A percentile compares a stretch with the other conserved stretches of the same genome.
These are phyloP conservation scores for Jimgerdemannia flammicorona DNA, from an alignment of 192 early-diverging fungal genomes.

Conservation along the genomic window DNA sequence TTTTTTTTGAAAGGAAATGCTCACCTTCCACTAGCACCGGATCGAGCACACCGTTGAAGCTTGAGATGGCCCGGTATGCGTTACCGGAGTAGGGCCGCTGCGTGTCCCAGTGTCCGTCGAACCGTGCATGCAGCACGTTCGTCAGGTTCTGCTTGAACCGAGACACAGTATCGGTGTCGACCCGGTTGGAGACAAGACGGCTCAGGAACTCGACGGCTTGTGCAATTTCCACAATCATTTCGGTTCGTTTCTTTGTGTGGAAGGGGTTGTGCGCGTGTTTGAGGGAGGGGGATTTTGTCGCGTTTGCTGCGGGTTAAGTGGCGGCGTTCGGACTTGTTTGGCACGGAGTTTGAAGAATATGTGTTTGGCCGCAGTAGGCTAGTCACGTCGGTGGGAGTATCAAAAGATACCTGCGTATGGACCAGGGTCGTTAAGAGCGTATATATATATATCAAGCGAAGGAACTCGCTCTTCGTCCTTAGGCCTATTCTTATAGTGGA, in stretches of 20 bases:
- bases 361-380: too few species aligned
- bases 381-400: too few species aligned
- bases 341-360: too few species aligned
- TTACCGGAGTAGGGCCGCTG: slow-evolving; percentile 62
- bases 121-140: slow-evolving; percentile 51
- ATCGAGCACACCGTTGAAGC: slow-evolving; percentile 66
- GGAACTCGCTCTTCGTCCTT: neutral
- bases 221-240: slow-evolving; percentile 33
- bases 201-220: slow-evolving; percentile 33
- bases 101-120: slow-evolving; percentile 69
- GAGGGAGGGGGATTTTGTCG: neutral
- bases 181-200: slow-evolving; percentile 19
- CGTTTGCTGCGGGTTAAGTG: neutral
- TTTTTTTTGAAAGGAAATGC: neutral
- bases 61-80: slow-evolving; percentile 74
- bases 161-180: slow-evolving; percentile 9
- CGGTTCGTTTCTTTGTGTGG: neutral
- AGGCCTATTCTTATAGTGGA: neutral
- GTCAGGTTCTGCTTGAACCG: slow-evolving; percentile 48
- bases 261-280: neutral
- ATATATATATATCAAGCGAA: neutral
- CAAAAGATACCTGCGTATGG: too few species aligned
- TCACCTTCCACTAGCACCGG: slow-evolving; percentile 49
- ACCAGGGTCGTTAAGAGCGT: too few species aligned
- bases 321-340: too few species aligned